phyloP scores from a whole-genome alignment of 2,329 filamentous ascomycete genomes.

The Oidium heveae region DNA sequence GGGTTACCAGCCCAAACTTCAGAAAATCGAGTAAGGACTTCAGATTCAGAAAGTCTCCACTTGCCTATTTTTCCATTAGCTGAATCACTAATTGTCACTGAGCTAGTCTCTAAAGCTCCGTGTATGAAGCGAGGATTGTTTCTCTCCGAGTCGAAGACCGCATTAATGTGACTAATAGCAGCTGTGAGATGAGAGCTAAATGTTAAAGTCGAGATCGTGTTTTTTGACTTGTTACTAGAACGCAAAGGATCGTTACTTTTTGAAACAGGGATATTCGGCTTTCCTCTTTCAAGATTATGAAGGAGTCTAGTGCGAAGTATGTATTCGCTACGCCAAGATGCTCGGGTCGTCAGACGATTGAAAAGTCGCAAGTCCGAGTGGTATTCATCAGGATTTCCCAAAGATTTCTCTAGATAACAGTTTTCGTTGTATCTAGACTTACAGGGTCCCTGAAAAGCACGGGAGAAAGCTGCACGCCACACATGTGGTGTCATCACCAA shows the following conservation, averaged over 20 bases:
- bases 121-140: slow-evolving; percentile 60
- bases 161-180: slow-evolving; percentile 57
- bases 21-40: slow-evolving; percentile 47
- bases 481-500: slow-evolving; percentile 79
- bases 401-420: slow-evolving; percentile 19
- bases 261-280: slow-evolving; percentile 32
- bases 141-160: slow-evolving; percentile 47
- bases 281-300: slow-evolving; percentile 58
- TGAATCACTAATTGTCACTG: slow-evolving; percentile 63
- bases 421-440: slow-evolving; percentile 13
- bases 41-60: slow-evolving; percentile 59
- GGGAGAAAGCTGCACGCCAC: slow-evolving; percentile 79
- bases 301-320: slow-evolving; percentile 66
- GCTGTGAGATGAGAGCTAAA: slow-evolving; percentile 69
- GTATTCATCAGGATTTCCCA: slow-evolving; percentile 20
- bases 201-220: slow-evolving; percentile 48
- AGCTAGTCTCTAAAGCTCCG: slow-evolving; percentile 52
- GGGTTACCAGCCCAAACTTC: slow-evolving; percentile 50
- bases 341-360: slow-evolving; percentile 51
- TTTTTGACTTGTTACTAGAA: slow-evolving; percentile 23
- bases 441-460: slow-evolving; percentile 43
- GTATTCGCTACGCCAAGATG: slow-evolving; percentile 95
- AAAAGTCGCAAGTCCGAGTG: slow-evolving; percentile 58
- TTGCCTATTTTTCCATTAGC: slow-evolving; percentile 47
- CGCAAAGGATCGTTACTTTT: slow-evolving; percentile 22